Percentiles rank a stretch among this genome's conserved stretches.
phyloP scores from a whole-genome alignment of 208 protist genomes.

The Trypanosomatidae sp. region DNA sequence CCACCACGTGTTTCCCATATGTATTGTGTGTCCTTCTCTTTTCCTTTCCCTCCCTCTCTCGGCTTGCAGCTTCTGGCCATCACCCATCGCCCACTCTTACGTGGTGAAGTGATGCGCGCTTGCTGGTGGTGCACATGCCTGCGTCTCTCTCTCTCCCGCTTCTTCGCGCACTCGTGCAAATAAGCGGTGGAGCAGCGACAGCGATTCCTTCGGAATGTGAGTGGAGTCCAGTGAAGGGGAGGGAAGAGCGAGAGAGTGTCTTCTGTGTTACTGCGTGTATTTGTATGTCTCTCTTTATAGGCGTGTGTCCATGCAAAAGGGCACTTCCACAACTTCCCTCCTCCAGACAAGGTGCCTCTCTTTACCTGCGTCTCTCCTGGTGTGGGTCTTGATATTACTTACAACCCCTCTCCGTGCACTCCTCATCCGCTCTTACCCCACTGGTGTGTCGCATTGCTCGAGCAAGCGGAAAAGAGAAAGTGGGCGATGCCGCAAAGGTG shows the following conservation, averaged over 20 bases:
- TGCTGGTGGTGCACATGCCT: neutral
- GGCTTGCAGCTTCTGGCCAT: neutral
- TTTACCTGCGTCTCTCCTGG: neutral
- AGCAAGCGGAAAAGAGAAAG: neutral
- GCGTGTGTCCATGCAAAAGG: neutral
- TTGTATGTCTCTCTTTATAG: neutral
- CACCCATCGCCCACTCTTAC: neutral
- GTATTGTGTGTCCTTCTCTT: neutral
- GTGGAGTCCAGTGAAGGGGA: neutral
- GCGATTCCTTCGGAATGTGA: neutral
- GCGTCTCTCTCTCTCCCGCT: conserved; percentile 11
- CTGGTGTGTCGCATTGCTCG: neutral
- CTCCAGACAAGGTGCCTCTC: neutral
- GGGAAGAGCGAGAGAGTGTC: neutral
- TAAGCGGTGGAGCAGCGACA: neutral
- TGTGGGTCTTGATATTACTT: neutral
- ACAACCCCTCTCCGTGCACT: neutral
- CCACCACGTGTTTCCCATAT: neutral
- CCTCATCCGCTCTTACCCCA: no score
- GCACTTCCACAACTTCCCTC: neutral
- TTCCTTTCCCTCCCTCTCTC: neutral
- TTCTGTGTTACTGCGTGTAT: neutral
- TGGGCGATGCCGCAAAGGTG: neutral
- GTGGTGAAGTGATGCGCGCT: neutral
- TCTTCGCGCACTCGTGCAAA: neutral